phyloP scores from a whole-genome alignment of 805 yeast species.

The Ogataea ganodermae region DNA sequence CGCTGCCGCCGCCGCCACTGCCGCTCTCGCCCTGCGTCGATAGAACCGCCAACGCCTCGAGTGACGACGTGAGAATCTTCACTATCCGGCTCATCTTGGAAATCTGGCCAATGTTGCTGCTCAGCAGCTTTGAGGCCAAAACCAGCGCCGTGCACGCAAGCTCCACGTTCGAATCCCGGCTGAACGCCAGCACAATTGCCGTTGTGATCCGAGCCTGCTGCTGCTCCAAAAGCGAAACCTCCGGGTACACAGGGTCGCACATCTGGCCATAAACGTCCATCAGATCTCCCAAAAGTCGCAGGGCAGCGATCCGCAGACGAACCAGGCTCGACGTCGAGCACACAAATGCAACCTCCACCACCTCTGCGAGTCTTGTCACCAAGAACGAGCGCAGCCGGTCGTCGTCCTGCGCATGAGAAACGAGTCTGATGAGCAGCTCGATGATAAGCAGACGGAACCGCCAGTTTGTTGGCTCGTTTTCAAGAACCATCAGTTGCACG shows the following conservation, averaged over 20 bases:
- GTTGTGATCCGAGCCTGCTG: constrained; percentile 94
- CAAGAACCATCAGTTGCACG: constrained; percentile 33
- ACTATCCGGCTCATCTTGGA: constrained; percentile 56
- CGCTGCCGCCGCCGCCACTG: constrained; percentile 21
- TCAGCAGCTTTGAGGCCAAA: constrained; percentile 74
- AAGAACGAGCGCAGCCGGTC: constrained; percentile 42
- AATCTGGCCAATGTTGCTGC: constrained; percentile 55
- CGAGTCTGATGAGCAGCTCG: constrained; percentile 45
- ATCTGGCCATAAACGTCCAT: constrained; percentile 60
- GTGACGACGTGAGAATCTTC: constrained; percentile 61
- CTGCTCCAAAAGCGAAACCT: constrained; percentile 75
- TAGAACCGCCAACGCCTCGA: constrained; percentile 53
- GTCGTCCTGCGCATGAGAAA: constrained; percentile 43
- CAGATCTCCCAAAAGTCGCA: constrained; percentile 63
- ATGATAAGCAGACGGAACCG: constrained; percentile 52
- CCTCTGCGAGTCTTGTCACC: constrained; percentile 53
- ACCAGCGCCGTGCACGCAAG: constrained; percentile 77
- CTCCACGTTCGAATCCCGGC: constrained; percentile 66
- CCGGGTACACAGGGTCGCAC: constrained; percentile 72
- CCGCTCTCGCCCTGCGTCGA: not conserved
- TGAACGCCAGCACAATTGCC: constrained; percentile 86
- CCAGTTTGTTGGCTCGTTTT: constrained; percentile 61
- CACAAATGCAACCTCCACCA: constrained; percentile 75
- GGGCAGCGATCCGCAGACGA: constrained; percentile 62
- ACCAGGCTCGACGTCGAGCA: constrained; percentile 75